Percentiles rank a stretch among this genome's conserved stretches.
These are phyloP conservation scores for Canavalia gladiata DNA, from an alignment of 306 rosid genomes.

Conservation along the genomic window DNA sequence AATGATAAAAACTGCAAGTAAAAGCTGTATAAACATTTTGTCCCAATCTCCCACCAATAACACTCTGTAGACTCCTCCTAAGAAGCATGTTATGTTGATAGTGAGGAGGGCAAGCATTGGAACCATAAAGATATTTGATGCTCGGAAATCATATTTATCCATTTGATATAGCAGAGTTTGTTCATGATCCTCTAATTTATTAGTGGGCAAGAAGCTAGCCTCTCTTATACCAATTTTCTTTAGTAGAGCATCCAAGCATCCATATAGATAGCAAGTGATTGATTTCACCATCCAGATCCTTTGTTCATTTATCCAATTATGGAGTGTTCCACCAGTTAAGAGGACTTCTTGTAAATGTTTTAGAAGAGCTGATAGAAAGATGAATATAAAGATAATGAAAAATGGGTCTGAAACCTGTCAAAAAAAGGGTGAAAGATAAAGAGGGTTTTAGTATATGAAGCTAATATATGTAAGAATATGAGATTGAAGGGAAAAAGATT, in stretches of 20 bases:
- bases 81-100: conserved; percentile 58
- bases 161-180: conserved; percentile 55
- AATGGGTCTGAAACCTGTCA: conserved; percentile 65
- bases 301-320: conserved; percentile 66
- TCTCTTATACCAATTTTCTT: conserved; percentile 64
- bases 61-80: conserved; percentile 56
- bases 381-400: conserved; percentile 52
- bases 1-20: conserved; percentile 44
- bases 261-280: conserved; percentile 58
- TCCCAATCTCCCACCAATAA: conserved; percentile 48
- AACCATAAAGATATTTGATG: conserved; percentile 60
- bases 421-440: not conserved
- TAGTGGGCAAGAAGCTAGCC: conserved; percentile 68
- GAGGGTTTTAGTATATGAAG: conserved; percentile 7
- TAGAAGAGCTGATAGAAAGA: conserved; percentile 57
- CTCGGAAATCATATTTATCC: conserved; percentile 67
- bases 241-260: conserved; percentile 66
- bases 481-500: conserved; percentile 28
- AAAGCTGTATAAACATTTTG: conserved; percentile 52
- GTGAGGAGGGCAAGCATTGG: conserved; percentile 64
- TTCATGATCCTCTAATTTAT: conserved; percentile 63
- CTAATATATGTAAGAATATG: conserved; percentile 14
- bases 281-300: conserved; percentile 80
- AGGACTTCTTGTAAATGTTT: conserved; percentile 63
- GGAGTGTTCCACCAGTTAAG: conserved; percentile 58